These are phyloP conservation scores for Fragaria vesca DNA, from an alignment of 306 rosid species.

Conservation along the genomic window DNA sequence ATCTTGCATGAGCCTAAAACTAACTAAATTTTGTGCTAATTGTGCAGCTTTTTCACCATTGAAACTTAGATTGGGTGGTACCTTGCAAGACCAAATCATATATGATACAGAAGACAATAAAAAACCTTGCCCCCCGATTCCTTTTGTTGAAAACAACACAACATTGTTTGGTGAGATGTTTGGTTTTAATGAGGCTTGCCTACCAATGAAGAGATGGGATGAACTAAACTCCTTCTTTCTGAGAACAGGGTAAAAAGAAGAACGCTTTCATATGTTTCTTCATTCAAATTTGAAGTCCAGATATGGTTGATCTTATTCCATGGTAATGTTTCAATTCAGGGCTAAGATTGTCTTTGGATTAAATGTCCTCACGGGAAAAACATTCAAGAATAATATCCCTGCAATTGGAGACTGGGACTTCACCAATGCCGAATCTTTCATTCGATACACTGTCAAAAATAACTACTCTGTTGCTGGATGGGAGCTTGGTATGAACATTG, in stretches of 20 bases:
- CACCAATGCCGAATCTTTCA: constrained; percentile 69
- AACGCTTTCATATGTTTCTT: constrained; percentile 5
- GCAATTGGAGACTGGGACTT: constrained; percentile 74
- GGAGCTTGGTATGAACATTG: constrained; percentile 75
- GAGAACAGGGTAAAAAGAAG: constrained; percentile 65
- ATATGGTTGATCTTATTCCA: constrained; percentile 20
- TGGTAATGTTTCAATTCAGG: constrained; percentile 44
- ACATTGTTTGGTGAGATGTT: constrained; percentile 31
- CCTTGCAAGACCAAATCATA: constrained; percentile 74
- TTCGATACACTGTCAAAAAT: constrained; percentile 66
- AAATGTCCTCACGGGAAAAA: constrained; percentile 74
- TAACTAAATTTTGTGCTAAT: constrained; percentile 20
- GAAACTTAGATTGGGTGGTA: constrained; percentile 88
- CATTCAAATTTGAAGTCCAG: constrained; percentile 9
- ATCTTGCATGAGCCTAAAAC: constrained; percentile 11
- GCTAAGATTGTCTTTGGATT: constrained; percentile 80
- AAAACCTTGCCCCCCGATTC: constrained; percentile 42
- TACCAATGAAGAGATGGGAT: constrained; percentile 89
- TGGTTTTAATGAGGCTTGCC: constrained; percentile 77
- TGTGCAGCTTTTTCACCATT: constrained; percentile 87
- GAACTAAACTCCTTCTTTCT: constrained; percentile 67
- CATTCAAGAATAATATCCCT: constrained; percentile 27
- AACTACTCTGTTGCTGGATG: constrained; percentile 76
- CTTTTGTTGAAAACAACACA: constrained; percentile 43
- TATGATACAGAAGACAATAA: constrained; percentile 61